A percentile compares a stretch with the other conserved stretches of the same genome.
These are phyloP conservation scores for Dendrobium catenatum DNA, from an alignment of 106 monocot genomes.

Conservation along the genomic window DNA sequence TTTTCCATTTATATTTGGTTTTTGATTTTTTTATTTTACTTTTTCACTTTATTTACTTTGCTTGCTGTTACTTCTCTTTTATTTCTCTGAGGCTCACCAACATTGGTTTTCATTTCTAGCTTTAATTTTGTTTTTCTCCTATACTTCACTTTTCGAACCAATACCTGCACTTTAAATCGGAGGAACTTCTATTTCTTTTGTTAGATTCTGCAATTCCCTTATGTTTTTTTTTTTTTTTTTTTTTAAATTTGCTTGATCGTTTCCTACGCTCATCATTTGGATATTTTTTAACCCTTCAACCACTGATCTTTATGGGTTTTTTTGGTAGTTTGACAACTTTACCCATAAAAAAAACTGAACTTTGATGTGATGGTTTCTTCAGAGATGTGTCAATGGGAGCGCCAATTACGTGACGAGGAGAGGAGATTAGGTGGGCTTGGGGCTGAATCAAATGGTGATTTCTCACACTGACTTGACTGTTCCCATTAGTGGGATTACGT, in stretches of 20 bases:
- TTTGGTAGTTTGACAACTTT: background rate
- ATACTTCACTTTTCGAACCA: background rate
- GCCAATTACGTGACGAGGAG: slow-evolving; percentile 18
- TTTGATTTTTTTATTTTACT: background rate
- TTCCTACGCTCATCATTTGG: too few species aligned
- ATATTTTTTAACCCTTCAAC: too few species aligned
- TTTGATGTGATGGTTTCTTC: slow-evolving; percentile 10
- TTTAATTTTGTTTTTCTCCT: background rate
- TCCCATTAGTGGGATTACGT: background rate
- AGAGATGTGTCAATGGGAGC: slow-evolving; percentile 18
- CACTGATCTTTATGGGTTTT: background rate
- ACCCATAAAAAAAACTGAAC: background rate
- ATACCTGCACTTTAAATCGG: background rate
- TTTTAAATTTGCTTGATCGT: too few species aligned
- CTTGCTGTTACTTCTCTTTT: background rate
- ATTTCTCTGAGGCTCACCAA: background rate
- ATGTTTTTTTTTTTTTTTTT: too few species aligned
- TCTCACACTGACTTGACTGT: background rate
- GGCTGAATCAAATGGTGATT: slow-evolving; percentile 23
- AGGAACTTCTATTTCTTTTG: background rate
- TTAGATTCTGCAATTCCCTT: background rate
- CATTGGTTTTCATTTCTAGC: background rate
- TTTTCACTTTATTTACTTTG: background rate
- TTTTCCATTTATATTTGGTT: background rate
- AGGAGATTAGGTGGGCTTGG: slow-evolving; percentile 14